Evolutionary conservation across 2,329 filamentous ascomycete genomes (phyloP).

Genomic region (Thielaviopsis populi): DNA sequence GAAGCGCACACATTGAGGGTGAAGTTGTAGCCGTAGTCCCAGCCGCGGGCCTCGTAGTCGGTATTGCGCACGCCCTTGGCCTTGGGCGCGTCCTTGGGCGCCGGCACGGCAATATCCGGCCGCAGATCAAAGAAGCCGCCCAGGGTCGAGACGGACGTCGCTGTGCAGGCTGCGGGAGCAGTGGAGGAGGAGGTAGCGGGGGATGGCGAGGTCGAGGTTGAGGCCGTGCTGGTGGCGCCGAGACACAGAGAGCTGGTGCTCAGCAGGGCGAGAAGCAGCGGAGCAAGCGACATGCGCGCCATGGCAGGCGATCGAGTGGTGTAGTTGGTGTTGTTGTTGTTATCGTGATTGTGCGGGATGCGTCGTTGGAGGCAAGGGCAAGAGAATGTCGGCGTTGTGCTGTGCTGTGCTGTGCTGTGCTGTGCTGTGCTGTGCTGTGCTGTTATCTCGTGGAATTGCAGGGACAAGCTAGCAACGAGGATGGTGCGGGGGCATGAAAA

Average conservation of each 20-base stretch:
- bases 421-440: background rate
- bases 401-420: no score
- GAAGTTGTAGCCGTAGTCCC: conserved; percentile 68
- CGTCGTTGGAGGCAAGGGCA: background rate
- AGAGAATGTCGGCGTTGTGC: background rate
- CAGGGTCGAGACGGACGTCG: conserved; percentile 37
- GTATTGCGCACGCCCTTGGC: conserved; percentile 28
- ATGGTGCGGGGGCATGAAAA: background rate
- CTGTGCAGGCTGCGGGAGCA: conserved; percentile 37
- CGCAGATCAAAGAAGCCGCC: conserved; percentile 46
- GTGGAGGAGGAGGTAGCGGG: conserved; percentile 22
- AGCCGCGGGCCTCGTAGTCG: conserved; percentile 52
- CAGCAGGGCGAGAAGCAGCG: conserved; percentile 19
- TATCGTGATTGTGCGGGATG: no score
- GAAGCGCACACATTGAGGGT: conserved; percentile 69
- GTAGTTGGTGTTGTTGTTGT: no score
- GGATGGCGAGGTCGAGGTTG: conserved; percentile 25
- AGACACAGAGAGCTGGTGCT: conserved; percentile 22
- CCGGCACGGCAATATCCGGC: conserved; percentile 34
- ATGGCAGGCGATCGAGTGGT: background rate
- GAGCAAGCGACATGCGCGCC: conserved; percentile 4
- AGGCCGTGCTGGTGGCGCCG: conserved; percentile 23
- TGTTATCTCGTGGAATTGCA: background rate
- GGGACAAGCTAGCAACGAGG: background rate
- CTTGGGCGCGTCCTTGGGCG: conserved; percentile 30